phyloP scores from a whole-genome alignment of 176 grass and related monocot genomes.

The Triticum urartu region DNA sequence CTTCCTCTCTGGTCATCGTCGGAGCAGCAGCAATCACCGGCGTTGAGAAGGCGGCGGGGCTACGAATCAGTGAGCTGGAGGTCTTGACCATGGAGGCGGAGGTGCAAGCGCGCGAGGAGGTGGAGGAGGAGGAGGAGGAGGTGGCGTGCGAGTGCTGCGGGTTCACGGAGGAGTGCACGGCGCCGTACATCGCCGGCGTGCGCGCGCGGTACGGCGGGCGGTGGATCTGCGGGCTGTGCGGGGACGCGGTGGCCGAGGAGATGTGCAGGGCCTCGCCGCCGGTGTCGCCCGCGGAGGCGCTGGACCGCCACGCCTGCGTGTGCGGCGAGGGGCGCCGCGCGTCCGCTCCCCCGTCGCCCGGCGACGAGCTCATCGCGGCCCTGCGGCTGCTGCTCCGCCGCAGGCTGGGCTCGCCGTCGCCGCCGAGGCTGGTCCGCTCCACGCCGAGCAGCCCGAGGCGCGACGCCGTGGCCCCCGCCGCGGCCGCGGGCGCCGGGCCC shows the following conservation, averaged over 20 bases:
- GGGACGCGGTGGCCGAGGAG: constrained; percentile 78
- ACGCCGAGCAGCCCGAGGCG: constrained; percentile 57
- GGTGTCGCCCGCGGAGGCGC: constrained; percentile 71
- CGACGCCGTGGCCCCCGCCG: neutral
- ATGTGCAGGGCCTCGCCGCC: constrained; percentile 42
- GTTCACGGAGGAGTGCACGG: constrained; percentile 87
- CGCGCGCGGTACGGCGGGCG: constrained; percentile 55
- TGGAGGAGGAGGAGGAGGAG: constrained; percentile 26
- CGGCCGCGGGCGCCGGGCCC: neutral
- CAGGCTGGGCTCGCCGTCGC: constrained; percentile 45
- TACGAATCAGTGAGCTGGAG: neutral
- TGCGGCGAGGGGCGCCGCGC: constrained; percentile 37
- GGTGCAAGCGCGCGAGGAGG: neutral
- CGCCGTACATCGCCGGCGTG: constrained; percentile 56
- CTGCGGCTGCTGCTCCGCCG: constrained; percentile 64
- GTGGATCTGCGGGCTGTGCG: constrained; percentile 87
- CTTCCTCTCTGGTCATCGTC: neutral
- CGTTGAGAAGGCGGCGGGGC: neutral
- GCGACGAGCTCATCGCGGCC: constrained; percentile 55
- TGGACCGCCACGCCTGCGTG: constrained; percentile 63
- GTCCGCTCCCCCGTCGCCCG: constrained; percentile 42
- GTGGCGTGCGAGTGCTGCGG: constrained; percentile 85
- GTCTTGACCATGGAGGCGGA: constrained; percentile 29
- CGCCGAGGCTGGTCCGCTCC: constrained; percentile 43
- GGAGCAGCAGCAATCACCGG: neutral